A percentile compares a stretch with the other conserved stretches of the same genome.
These are phyloP conservation scores for Pythium guiyangense DNA, from an alignment of 352 stramenopile genomes.

Conservation along the genomic window DNA sequence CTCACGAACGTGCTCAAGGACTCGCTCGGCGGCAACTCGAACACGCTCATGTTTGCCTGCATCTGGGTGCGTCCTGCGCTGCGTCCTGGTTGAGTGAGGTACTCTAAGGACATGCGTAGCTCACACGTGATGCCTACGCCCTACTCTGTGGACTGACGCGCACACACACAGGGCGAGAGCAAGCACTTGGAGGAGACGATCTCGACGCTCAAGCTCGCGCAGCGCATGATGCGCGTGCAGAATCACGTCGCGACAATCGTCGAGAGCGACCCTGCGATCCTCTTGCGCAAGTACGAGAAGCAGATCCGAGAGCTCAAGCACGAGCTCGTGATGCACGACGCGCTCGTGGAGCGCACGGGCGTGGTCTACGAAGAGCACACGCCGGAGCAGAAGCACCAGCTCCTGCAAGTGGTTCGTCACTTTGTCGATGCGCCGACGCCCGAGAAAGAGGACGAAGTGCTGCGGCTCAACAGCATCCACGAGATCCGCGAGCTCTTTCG, in stretches of 20 bases:
- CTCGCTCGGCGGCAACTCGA: conserved; percentile 93
- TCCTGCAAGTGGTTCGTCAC: conserved; percentile 62
- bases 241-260: conserved; percentile 86
- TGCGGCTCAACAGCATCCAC: conserved; percentile 81
- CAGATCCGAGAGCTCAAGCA: conserved; percentile 92
- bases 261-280: conserved; percentile 77
- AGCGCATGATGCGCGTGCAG: conserved; percentile 93
- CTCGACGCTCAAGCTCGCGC: conserved; percentile 90
- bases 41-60: conserved; percentile 94
- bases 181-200: conserved; percentile 92
- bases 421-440: conserved; percentile 67
- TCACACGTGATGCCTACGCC: too few species aligned
- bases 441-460: conserved; percentile 72
- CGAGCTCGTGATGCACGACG: conserved; percentile 93
- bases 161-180: conserved; percentile 64
- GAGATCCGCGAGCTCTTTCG: conserved; percentile 91
- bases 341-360: conserved; percentile 82
- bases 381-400: conserved; percentile 83
- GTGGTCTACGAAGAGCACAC: conserved; percentile 90
- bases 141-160: neutral
- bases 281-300: conserved; percentile 89
- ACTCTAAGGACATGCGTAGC: too few species aligned
- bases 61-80: conserved; percentile 57
- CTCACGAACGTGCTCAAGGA: conserved; percentile 93
- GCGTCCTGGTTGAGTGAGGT: neutral